phyloP scores from a whole-genome alignment of 1,284 basidiomycete genomes.

The Coriolopsis trogii region DNA sequence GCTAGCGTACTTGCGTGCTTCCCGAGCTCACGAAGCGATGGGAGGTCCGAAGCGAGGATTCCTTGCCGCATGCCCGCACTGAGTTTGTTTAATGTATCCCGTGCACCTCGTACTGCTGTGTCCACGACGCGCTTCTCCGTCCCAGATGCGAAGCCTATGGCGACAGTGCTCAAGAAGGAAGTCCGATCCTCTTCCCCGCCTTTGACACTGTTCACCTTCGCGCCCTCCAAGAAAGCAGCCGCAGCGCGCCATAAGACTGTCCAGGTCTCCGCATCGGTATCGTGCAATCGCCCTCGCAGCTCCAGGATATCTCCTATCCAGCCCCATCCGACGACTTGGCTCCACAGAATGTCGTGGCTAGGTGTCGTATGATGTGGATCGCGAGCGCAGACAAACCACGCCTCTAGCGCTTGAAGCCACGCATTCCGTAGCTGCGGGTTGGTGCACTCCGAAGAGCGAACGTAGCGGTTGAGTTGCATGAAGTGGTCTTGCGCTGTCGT shows the following conservation, averaged over 20 bases:
- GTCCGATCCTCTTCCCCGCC: constrained; percentile 67
- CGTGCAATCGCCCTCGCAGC: constrained; percentile 35
- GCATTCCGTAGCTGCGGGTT: constrained; percentile 42
- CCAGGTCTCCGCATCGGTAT: constrained; percentile 37
- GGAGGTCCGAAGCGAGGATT: constrained; percentile 16
- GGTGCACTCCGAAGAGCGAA: constrained; percentile 42
- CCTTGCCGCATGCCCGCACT: constrained; percentile 14
- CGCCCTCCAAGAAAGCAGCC: constrained; percentile 76
- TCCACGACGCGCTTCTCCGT: constrained; percentile 42
- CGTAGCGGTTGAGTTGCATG: constrained; percentile 45
- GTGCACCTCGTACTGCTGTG: constrained; percentile 39
- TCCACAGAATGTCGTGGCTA: constrained; percentile 89
- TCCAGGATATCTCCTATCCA: constrained; percentile 68
- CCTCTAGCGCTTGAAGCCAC: constrained; percentile 60
- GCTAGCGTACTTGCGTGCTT: constrained; percentile 42
- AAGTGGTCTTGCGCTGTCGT: constrained; percentile 64
- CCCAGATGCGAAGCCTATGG: constrained; percentile 44
- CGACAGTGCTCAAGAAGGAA: constrained; percentile 39
- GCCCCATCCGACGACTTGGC: constrained; percentile 74
- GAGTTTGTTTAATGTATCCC: constrained; percentile 25
- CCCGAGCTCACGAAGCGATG: constrained; percentile 33
- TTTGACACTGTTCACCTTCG: constrained; percentile 67
- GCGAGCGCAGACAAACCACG: constrained; percentile 83
- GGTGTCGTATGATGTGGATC: constrained; percentile 90
- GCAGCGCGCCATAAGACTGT: constrained; percentile 56